Percentiles rank a stretch among this genome's conserved stretches.
These are phyloP conservation scores for Stylonectria norvegica DNA, from an alignment of 2,329 filamentous ascomycete species.

Conservation along the genomic window DNA sequence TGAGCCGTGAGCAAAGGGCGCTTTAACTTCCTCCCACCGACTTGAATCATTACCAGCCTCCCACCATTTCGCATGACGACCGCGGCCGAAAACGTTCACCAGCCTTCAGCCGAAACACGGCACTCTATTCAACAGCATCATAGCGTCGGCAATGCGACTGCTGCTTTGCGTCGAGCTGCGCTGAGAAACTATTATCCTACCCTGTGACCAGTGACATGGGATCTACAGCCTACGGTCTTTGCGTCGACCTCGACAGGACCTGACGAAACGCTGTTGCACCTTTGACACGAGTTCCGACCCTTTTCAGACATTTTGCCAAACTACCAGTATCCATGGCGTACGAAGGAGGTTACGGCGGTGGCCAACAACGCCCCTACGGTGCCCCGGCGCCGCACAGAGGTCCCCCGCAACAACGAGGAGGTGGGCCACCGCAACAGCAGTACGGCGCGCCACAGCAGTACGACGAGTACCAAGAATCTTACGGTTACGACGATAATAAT, in stretches of 20 bases:
- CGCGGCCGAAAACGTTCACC: conserved; percentile 21
- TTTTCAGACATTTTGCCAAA: background rate
- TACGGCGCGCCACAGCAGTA: conserved; percentile 40
- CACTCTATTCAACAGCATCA: conserved; percentile 12
- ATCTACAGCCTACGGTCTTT: conserved; percentile 2
- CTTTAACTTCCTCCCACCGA: background rate
- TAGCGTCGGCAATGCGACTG: conserved; percentile 25
- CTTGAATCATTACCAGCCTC: conserved; percentile 10
- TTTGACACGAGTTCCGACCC: background rate
- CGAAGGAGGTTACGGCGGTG: conserved; percentile 42
- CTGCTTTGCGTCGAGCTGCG: conserved; percentile 17
- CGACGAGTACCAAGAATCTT: conserved; percentile 44
- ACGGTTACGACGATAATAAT: conserved; percentile 45
- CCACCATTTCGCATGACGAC: conserved; percentile 14
- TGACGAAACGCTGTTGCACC: conserved; percentile 1
- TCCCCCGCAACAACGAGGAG: conserved; percentile 35
- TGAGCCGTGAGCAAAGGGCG: no score
- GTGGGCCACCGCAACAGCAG: conserved; percentile 32
- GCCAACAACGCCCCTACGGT: conserved; percentile 47
- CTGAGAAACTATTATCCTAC: no score
- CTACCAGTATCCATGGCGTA: conserved; percentile 44
- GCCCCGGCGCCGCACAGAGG: conserved; percentile 43
- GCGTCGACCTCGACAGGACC: conserved; percentile 3
- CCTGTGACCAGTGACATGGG: conserved; percentile 2
- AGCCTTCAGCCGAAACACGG: conserved; percentile 16